Conservation (phyloP, 495 filamentous ascomycete genomes). For the Amniculicola lignicola region DNA sequence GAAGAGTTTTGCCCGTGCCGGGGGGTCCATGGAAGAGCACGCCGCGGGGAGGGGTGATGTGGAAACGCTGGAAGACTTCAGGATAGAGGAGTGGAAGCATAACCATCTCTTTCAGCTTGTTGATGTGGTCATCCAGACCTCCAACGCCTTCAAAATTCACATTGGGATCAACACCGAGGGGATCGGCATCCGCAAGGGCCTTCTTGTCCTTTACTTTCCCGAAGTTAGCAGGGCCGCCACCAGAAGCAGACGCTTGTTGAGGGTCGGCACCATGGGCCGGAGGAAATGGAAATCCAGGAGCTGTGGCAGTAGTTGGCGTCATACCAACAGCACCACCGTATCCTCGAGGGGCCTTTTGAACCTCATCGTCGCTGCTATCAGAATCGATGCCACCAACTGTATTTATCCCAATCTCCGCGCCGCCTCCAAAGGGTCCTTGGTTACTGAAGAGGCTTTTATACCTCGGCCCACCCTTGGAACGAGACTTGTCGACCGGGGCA, state of each 20-base stretch:
- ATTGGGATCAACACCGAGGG: constrained; percentile 82
- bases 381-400: constrained; percentile 80
- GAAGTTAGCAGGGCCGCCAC: constrained; percentile 76
- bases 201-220: constrained; percentile 84
- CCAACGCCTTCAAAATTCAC: constrained; percentile 92
- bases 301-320: constrained; percentile 66
- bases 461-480: constrained; percentile 55
- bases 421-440: constrained; percentile 87
- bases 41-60: constrained; percentile 88
- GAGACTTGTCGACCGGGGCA: constrained; percentile 64
- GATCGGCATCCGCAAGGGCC: constrained; percentile 84
- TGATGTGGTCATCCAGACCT: constrained; percentile 85
- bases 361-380: constrained; percentile 94
- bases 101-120: constrained; percentile 98
- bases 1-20: constrained; percentile 93
- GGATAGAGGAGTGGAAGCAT: constrained; percentile 89
- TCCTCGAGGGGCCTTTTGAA: constrained; percentile 51
- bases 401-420: constrained; percentile 68
- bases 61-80: constrained; percentile 87
- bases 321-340: constrained; percentile 66
- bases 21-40: constrained; percentile 96
- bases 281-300: constrained; percentile 54
- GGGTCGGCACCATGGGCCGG: constrained; percentile 66
- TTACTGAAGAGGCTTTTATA: constrained; percentile 81
- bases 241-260: constrained; percentile 49